phyloP scores from a whole-genome alignment of 805 yeast genomes.

The Candida ulmi region DNA sequence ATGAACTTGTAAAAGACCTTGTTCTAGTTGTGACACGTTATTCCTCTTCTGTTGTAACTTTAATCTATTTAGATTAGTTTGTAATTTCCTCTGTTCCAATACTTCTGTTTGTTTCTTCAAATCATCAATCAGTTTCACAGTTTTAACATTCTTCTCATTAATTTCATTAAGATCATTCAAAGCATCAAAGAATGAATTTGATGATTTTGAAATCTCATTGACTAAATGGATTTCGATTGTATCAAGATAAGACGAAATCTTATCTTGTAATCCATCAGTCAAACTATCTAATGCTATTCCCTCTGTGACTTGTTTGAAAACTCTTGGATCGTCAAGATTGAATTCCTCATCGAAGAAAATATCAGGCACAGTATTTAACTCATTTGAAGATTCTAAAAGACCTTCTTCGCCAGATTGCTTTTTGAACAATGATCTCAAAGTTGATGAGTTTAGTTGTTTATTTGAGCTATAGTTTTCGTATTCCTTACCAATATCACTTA shows the following conservation, averaged over 20 bases:
- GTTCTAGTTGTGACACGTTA: constrained; percentile 60
- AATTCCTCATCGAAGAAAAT: constrained; percentile 66
- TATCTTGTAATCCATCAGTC: constrained; percentile 64
- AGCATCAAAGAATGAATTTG: constrained; percentile 80
- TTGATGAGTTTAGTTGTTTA: constrained; percentile 35
- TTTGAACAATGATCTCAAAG: constrained; percentile 14
- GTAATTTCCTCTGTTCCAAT: constrained; percentile 45
- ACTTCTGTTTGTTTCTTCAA: constrained; percentile 40
- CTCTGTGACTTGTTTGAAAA: constrained; percentile 70
- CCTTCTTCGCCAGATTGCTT: constrained; percentile 11
- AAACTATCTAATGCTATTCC: constrained; percentile 44
- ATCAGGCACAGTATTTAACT: constrained; percentile 51
- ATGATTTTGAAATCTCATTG: constrained; percentile 76
- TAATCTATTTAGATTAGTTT: constrained; percentile 44
- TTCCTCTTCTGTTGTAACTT: constrained; percentile 45
- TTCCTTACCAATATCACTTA: constrained; percentile 36
- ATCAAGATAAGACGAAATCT: constrained; percentile 77
- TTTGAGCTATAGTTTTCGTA: constrained; percentile 39
- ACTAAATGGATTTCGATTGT: constrained; percentile 77
- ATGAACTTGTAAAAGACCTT: constrained; percentile 46
- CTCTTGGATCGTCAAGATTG: constrained; percentile 81
- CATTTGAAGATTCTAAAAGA: constrained; percentile 16
- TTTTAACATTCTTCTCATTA: constrained; percentile 44
- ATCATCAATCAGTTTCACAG: constrained; percentile 41
- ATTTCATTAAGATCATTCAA: constrained; percentile 71